Percentiles rank a stretch among this genome's conserved stretches.
Conservation (phyloP, 371 early-diverging fungal genomes). For the Rhizomucor pusillus region DNA sequence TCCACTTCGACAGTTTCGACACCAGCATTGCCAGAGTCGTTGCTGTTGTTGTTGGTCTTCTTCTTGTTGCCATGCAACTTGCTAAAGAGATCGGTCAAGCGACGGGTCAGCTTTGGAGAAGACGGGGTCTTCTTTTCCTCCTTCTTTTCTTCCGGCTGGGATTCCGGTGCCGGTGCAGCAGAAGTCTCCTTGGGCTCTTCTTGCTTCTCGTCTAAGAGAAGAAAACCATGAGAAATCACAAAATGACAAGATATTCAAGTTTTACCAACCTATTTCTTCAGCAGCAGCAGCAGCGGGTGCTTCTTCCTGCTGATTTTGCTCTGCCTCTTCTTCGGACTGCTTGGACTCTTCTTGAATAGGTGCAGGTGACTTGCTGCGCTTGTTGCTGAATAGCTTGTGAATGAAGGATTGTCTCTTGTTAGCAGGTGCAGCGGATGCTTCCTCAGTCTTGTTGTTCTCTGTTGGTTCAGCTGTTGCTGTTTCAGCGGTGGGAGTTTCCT, state of each 20-base stretch:
- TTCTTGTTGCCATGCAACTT: background rate
- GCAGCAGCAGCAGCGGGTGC: background rate
- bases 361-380: background rate
- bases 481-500: constrained; percentile 4
- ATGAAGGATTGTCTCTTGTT: constrained; percentile 10
- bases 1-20: constrained; percentile 5
- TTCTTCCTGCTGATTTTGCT: constrained; percentile 38
- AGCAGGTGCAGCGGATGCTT: constrained; percentile 4
- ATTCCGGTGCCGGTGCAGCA: no score
- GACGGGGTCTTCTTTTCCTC: background rate
- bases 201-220: no score
- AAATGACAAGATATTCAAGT: no score
- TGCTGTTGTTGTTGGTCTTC: constrained; percentile 5
- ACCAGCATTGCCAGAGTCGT: background rate
- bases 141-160: constrained; percentile 32
- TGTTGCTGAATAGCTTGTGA: constrained; percentile 11
- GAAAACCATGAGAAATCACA: no score
- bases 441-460: constrained; percentile 5
- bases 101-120: constrained; percentile 9
- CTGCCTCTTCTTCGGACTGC: constrained; percentile 5
- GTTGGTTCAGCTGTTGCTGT: background rate
- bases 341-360: no score
- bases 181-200: no score
- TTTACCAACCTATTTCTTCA: no score
- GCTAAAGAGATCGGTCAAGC: constrained; percentile 9